Percentiles rank a stretch among this genome's conserved stretches.
phyloP scores from a whole-genome alignment of 192 early-diverging fungal species.

The Coemansia sp. region DNA sequence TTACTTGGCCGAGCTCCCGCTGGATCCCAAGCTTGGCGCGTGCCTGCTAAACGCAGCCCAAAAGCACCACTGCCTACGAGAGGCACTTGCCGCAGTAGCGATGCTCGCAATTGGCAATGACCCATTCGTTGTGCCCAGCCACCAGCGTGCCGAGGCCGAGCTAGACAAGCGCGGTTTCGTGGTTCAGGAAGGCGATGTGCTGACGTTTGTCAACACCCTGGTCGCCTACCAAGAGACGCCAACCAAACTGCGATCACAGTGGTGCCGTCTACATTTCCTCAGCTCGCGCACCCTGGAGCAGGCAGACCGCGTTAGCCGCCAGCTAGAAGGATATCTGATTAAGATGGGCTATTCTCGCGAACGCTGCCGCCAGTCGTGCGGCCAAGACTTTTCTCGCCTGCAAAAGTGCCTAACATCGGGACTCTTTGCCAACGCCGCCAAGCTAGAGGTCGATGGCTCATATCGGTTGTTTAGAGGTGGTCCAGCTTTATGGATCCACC shows the following conservation, averaged over 20 bases:
- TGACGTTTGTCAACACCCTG: constrained; percentile 85
- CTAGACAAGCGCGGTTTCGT: constrained; percentile 90
- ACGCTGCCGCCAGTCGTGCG: constrained; percentile 74
- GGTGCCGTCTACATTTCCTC: constrained; percentile 79
- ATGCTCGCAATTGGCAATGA: constrained; percentile 83
- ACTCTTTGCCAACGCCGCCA: constrained; percentile 90
- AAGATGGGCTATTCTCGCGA: constrained; percentile 78
- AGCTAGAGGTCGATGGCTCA: constrained; percentile 74
- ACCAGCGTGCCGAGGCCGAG: constrained; percentile 79
- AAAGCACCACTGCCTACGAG: constrained; percentile 79
- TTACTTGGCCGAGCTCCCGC: constrained; percentile 93
- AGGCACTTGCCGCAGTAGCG: constrained; percentile 89
- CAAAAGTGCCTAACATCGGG: constrained; percentile 89
- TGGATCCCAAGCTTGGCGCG: constrained; percentile 87
- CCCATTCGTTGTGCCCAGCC: constrained; percentile 81
- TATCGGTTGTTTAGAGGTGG: constrained; percentile 84
- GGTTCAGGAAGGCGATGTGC: constrained; percentile 90
- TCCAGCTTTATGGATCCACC: constrained; percentile 85
- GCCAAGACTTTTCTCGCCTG: constrained; percentile 62
- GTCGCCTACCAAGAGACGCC: constrained; percentile 89
- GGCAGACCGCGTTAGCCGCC: constrained; percentile 87
- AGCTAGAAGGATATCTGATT: constrained; percentile 76
- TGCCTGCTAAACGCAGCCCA: constrained; percentile 80
- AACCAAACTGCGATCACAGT: constrained; percentile 78
- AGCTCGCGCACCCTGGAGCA: constrained; percentile 83